A percentile compares a stretch with the other conserved stretches of the same genome.
These are phyloP conservation scores for Penicillium goetzii DNA, from an alignment of 495 filamentous ascomycete genomes.

Conservation along the genomic window DNA sequence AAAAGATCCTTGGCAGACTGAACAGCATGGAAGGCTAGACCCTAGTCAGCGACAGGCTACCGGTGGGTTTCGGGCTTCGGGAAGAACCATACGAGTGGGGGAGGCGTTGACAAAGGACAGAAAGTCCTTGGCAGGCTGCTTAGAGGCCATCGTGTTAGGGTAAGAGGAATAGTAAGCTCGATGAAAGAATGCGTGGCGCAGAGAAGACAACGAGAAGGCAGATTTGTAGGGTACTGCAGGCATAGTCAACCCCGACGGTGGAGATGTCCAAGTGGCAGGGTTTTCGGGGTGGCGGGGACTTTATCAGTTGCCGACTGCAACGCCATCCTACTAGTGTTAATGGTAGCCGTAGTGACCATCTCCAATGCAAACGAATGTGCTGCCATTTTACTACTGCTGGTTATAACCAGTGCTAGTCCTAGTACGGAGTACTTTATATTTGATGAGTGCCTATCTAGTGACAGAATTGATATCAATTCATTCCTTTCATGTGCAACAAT, in stretches of 20 bases:
- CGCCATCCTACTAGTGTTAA: neutral
- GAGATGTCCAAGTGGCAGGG: constrained; percentile 14
- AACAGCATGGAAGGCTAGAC: constrained; percentile 90
- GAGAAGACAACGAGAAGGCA: constrained; percentile 17
- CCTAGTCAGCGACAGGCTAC: constrained; percentile 27
- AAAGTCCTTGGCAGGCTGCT: constrained; percentile 76
- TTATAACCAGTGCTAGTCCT: no score
- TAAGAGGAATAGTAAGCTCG: constrained; percentile 29
- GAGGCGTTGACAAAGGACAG: constrained; percentile 93
- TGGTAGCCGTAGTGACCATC: neutral
- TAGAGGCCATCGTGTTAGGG: constrained; percentile 56
- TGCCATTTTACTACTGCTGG: neutral
- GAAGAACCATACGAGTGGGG: constrained; percentile 75
- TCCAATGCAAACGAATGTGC: neutral
- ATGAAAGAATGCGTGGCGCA: constrained; percentile 18
- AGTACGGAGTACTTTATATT: no score
- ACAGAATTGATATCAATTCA: neutral
- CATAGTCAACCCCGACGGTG: constrained; percentile 19
- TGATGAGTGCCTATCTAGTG: no score
- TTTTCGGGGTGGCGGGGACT: constrained; percentile 29
- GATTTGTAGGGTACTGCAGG: constrained; percentile 6
- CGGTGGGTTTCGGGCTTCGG: constrained; percentile 9
- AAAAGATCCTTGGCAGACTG: constrained; percentile 74
- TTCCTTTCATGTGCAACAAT: neutral
- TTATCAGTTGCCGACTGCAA: neutral